Evolutionary conservation across 73 alveolate species (phyloP).

Genomic region (Durusdinium trenchii): DNA sequence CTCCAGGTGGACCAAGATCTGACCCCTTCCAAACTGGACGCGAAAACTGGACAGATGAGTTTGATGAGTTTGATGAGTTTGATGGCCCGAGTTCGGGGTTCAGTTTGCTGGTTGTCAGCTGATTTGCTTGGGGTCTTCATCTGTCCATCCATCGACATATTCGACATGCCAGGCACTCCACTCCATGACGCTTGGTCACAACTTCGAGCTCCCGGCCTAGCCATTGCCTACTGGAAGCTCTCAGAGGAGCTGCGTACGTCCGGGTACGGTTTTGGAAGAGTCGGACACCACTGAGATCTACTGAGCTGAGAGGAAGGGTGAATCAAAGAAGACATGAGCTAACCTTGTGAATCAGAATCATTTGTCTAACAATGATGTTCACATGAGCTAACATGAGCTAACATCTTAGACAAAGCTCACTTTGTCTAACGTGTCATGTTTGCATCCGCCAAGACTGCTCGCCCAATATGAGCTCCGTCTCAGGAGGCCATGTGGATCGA

Average conservation of each 20-base stretch:
- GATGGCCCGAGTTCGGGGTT: neutral
- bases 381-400: too few species aligned
- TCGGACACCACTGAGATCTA: too few species aligned
- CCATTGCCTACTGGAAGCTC: conserved; percentile 75
- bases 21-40: neutral
- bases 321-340: too few species aligned
- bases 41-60: neutral
- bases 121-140: neutral
- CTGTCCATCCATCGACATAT: neutral
- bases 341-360: too few species aligned
- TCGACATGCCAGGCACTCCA: conserved; percentile 47
- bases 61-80: neutral
- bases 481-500: conserved; percentile 93
- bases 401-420: too few species aligned
- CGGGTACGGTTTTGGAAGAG: too few species aligned
- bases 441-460: too few species aligned
- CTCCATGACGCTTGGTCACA: conserved; percentile 61
- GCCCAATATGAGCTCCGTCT: too few species aligned
- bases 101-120: neutral
- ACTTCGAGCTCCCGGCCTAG: conserved; percentile 35
- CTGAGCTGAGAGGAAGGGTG: too few species aligned
- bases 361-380: too few species aligned
- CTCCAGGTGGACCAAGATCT: neutral
- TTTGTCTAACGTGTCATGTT: too few species aligned
- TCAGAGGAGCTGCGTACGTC: too few species aligned